Evolutionary conservation across 2,329 filamentous ascomycete genomes (phyloP).

Genomic region (Erysiphe neolycopersici): DNA sequence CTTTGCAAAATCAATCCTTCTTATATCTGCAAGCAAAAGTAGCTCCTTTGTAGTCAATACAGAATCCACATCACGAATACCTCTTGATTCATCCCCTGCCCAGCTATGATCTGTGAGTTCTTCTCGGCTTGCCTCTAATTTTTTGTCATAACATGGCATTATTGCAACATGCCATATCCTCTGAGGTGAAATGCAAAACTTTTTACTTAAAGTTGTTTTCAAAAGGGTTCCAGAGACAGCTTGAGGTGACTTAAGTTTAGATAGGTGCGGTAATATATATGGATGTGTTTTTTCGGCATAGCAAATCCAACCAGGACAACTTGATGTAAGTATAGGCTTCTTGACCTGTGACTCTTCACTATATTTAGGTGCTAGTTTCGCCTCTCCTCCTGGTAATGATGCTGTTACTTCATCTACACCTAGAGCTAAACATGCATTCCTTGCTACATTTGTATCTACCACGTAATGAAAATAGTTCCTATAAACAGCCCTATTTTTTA

Average conservation of each 20-base stretch:
- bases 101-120: conserved; percentile 68
- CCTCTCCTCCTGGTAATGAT: conserved; percentile 6
- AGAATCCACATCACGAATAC: conserved; percentile 77
- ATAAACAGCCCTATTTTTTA: conserved; percentile 42
- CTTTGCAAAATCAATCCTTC: conserved; percentile 48
- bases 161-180: conserved; percentile 84
- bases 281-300: conserved; percentile 97
- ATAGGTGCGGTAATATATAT: conserved; percentile 73
- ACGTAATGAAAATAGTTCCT: conserved; percentile 69
- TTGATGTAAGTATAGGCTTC: conserved; percentile 54
- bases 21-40: conserved; percentile 61
- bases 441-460: conserved; percentile 62
- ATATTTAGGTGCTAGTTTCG: not conserved
- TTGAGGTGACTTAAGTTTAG: conserved; percentile 77
- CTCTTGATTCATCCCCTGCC: conserved; percentile 25
- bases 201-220: conserved; percentile 58
- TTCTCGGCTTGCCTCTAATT: conserved; percentile 78
- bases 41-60: conserved; percentile 94
- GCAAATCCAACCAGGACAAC: conserved; percentile 94
- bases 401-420: conserved; percentile 43
- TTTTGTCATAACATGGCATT: conserved; percentile 99
- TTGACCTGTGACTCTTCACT: conserved; percentile 1
- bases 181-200: conserved; percentile 43
- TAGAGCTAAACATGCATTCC: conserved; percentile 60
- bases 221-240: conserved; percentile 71